phyloP scores from a whole-genome alignment of 768 basidiomycete genomes.

The Boletus speciosus region DNA sequence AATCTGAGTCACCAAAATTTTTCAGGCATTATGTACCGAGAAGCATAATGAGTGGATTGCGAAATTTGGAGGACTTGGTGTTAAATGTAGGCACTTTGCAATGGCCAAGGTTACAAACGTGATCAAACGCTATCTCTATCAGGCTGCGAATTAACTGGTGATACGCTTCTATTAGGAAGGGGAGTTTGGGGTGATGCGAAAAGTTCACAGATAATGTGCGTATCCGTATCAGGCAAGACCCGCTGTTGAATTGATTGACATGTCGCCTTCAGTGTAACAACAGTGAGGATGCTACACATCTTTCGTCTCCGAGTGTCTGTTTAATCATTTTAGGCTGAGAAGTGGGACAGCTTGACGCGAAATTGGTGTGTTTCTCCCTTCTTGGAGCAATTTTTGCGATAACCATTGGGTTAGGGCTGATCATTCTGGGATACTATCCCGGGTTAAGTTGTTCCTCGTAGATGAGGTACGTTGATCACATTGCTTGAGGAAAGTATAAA shows the following conservation, averaged over 20 bases:
- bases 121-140: background rate
- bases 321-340: conserved; percentile 66
- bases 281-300: conserved; percentile 42
- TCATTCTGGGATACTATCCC: conserved; percentile 62
- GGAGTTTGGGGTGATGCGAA: conserved; percentile 73
- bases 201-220: conserved; percentile 75
- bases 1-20: background rate
- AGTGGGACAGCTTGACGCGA: conserved; percentile 93
- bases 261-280: conserved; percentile 57
- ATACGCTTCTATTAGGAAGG: conserved; percentile 67
- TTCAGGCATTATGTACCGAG: conserved; percentile 84
- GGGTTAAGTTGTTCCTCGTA: conserved; percentile 80
- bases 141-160: conserved; percentile 93
- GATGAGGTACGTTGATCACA: conserved; percentile 61
- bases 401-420: conserved; percentile 44
- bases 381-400: background rate
- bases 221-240: conserved; percentile 22
- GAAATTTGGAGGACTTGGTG: conserved; percentile 73
- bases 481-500: background rate
- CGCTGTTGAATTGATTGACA: conserved; percentile 1
- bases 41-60: conserved; percentile 76
- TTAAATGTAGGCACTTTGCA: conserved; percentile 56
- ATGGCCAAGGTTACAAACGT: background rate
- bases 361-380: conserved; percentile 64
- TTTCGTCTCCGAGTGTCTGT: background rate